Conservation (phyloP, 2,329 filamentous ascomycete genomes). For the Exophiala alcalophila region DNA sequence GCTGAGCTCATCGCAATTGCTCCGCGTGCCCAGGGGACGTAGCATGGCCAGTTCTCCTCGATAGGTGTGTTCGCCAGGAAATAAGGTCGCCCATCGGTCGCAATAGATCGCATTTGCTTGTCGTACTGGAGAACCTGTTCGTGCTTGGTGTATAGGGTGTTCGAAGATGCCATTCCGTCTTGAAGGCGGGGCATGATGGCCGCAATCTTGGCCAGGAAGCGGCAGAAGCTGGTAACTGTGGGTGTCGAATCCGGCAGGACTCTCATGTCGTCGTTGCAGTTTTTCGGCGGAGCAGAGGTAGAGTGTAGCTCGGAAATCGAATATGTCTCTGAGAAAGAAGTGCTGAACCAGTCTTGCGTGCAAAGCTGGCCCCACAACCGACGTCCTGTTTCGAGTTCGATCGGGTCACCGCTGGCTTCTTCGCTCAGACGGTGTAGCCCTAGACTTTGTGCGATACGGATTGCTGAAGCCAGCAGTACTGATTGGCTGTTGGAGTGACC, state of each 20-base stretch:
- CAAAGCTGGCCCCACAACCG: conserved; percentile 41
- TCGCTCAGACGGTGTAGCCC: conserved; percentile 43
- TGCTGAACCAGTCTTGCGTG: conserved; percentile 46
- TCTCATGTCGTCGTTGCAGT: conserved; percentile 39
- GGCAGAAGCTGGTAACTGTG: conserved; percentile 37
- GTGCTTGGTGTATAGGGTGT: conserved; percentile 41
- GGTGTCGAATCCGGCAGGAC: conserved; percentile 30
- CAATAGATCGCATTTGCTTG: conserved; percentile 37
- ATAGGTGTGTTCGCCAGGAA: conserved; percentile 37
- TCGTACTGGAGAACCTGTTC: conserved; percentile 43
- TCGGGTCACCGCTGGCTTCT: conserved; percentile 23
- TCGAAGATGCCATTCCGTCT: conserved; percentile 37
- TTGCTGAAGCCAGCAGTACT: conserved; percentile 44
- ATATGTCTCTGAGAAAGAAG: conserved; percentile 41
- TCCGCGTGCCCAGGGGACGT: conserved; percentile 41
- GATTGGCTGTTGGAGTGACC: conserved; percentile 50
- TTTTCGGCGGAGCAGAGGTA: conserved; percentile 35
- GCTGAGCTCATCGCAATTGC: conserved; percentile 39
- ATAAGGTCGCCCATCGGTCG: conserved; percentile 35
- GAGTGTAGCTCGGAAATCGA: conserved; percentile 39
- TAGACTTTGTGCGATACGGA: conserved; percentile 48
- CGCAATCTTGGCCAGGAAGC: conserved; percentile 41
- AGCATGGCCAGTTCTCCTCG: conserved; percentile 41
- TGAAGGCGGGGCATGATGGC: conserved; percentile 39
- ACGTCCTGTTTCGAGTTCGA: conserved; percentile 38